phyloP scores from a whole-genome alignment of 2,329 filamentous ascomycete genomes.

The Colletotrichum plurivorum region DNA sequence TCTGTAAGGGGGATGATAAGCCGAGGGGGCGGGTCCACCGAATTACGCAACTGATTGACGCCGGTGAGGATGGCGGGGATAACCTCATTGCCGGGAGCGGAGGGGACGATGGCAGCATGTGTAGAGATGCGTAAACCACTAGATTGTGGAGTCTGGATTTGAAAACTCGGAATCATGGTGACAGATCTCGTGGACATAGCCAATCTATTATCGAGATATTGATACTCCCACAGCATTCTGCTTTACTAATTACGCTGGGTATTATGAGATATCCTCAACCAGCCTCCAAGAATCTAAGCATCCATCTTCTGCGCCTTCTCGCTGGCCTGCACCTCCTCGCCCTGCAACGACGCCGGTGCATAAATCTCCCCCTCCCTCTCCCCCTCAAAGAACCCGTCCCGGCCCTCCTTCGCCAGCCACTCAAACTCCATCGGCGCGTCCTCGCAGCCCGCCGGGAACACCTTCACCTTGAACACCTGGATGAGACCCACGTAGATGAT shows the following conservation, averaged over 20 bases:
- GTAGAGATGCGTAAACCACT: background rate
- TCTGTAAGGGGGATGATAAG: conserved; percentile 1
- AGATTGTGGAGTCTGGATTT: too few species aligned
- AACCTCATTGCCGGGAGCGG: background rate
- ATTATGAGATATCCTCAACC: too few species aligned
- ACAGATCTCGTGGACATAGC: too few species aligned
- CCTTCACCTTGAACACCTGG: conserved; percentile 42
- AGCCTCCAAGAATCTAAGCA: background rate
- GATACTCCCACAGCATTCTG: too few species aligned
- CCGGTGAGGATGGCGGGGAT: background rate
- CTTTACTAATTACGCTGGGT: too few species aligned
- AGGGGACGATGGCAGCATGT: background rate
- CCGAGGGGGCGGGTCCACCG: conserved; percentile 8
- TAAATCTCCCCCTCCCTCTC: conserved; percentile 40
- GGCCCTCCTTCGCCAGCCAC: conserved; percentile 45
- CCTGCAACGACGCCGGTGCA: conserved; percentile 31
- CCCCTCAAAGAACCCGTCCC: conserved; percentile 45
- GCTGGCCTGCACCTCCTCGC: conserved; percentile 21
- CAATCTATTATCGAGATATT: too few species aligned
- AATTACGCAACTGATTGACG: conserved; percentile 9
- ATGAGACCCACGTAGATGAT: conserved; percentile 44
- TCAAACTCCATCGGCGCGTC: conserved; percentile 39
- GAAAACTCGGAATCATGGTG: too few species aligned
- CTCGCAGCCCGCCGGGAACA: conserved; percentile 45
- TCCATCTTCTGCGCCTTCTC: conserved; percentile 32